phyloP scores from a whole-genome alignment of 345 rosid genomes.

The Lumnitzera littorea region DNA sequence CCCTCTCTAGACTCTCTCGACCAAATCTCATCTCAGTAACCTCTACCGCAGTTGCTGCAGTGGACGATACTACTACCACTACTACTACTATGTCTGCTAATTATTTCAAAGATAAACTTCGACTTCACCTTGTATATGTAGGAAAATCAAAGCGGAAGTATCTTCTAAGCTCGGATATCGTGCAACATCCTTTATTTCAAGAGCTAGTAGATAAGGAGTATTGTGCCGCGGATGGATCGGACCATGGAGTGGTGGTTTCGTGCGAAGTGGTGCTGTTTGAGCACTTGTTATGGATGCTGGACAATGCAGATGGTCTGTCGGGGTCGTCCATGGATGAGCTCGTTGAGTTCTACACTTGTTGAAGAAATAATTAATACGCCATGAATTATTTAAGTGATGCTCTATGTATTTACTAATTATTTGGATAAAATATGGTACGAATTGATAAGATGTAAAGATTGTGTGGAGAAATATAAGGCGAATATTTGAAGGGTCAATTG shows the following conservation, averaged over 20 bases:
- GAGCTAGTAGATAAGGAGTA: background rate
- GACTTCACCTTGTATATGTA: background rate
- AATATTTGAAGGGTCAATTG: background rate
- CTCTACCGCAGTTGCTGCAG: too few relatives aligned
- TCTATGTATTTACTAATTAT: background rate
- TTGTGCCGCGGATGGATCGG: background rate
- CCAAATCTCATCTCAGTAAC: too few relatives aligned
- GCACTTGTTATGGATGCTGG: constrained; percentile 2
- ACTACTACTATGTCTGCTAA: too few relatives aligned
- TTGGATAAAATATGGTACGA: background rate
- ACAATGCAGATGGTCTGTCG: background rate
- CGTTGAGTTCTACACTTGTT: constrained; percentile 1
- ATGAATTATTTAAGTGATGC: background rate
- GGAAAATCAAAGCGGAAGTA: background rate
- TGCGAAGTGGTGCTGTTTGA: constrained; percentile 5
- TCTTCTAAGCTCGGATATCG: background rate
- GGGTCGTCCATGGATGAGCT: constrained; percentile 1
- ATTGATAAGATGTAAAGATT: background rate
- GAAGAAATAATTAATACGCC: background rate
- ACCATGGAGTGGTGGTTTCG: background rate
- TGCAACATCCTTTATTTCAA: background rate
- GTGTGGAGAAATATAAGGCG: background rate
- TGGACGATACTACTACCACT: too few relatives aligned
- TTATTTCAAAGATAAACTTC: too few relatives aligned
- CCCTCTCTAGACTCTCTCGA: too few relatives aligned